phyloP scores from a whole-genome alignment of 2,329 filamentous ascomycete genomes.

The Metarhizium humberi region DNA sequence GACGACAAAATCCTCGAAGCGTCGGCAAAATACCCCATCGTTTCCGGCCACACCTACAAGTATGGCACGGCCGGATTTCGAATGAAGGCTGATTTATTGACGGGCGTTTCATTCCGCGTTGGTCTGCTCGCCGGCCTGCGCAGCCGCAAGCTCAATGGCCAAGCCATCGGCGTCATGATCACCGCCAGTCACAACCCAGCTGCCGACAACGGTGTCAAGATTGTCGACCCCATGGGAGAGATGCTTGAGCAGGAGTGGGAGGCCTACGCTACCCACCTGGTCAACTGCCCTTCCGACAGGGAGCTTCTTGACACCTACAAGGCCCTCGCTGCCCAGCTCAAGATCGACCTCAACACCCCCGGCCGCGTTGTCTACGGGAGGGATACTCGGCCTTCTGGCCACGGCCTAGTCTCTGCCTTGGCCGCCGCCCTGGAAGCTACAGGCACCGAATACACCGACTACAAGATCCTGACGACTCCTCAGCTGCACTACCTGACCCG shows the following conservation, averaged over 20 bases:
- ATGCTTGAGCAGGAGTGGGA: slow-evolving; percentile 98
- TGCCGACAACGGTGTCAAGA: slow-evolving; percentile 84
- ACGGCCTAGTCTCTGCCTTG: slow-evolving; percentile 70
- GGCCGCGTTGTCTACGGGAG: slow-evolving; percentile 82
- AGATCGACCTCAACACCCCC: slow-evolving; percentile 60
- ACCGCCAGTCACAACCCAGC: slow-evolving; percentile 90
- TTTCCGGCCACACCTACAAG: slow-evolving; percentile 45
- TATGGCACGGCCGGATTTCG: slow-evolving; percentile 62
- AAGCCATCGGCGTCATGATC: slow-evolving; percentile 94
- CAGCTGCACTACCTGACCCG: slow-evolving; percentile 95
- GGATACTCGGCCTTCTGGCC: slow-evolving; percentile 88
- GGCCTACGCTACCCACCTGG: slow-evolving; percentile 73
- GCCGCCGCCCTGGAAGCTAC: slow-evolving; percentile 71
- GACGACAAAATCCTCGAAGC: slow-evolving; percentile 48
- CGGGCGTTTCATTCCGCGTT: slow-evolving; percentile 87
- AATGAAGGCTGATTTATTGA: slow-evolving; percentile 69
- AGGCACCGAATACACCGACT: slow-evolving; percentile 68
- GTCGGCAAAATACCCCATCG: slow-evolving; percentile 53
- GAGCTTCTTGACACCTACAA: slow-evolving; percentile 69
- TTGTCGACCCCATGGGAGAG: slow-evolving; percentile 95
- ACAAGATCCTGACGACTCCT: slow-evolving; percentile 89
- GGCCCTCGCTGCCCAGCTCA: slow-evolving; percentile 63
- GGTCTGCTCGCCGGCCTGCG: slow-evolving; percentile 82
- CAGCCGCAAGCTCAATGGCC: slow-evolving; percentile 79
- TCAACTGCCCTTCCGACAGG: slow-evolving; percentile 72